A percentile compares a stretch with the other conserved stretches of the same genome.
phyloP scores from a whole-genome alignment of 371 early-diverging fungal genomes.

The Mucor circinelloides region DNA sequence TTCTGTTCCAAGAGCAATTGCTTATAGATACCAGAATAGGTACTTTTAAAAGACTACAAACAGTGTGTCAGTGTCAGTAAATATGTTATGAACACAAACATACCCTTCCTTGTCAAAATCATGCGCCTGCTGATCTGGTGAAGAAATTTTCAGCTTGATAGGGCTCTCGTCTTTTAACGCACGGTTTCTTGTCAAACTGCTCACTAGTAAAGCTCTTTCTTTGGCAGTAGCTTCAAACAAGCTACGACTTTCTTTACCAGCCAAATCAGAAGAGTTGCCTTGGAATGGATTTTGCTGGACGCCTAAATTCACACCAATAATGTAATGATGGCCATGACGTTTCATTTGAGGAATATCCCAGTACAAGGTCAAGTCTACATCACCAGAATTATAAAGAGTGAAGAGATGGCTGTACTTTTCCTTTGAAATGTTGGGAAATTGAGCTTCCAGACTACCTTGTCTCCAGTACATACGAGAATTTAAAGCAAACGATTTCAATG shows the following conservation, averaged over 20 bases:
- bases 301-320: slow-evolving; percentile 87
- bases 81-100: neutral
- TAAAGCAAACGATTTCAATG: slow-evolving; percentile 66
- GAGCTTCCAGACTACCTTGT: slow-evolving; percentile 53
- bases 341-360: slow-evolving; percentile 72
- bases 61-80: neutral
- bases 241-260: slow-evolving; percentile 37
- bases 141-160: slow-evolving; percentile 57
- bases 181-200: slow-evolving; percentile 60
- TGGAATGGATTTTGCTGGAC: slow-evolving; percentile 74
- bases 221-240: slow-evolving; percentile 71
- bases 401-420: slow-evolving; percentile 57
- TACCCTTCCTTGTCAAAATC: slow-evolving; percentile 58
- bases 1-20: slow-evolving; percentile 69
- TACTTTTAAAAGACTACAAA: slow-evolving; percentile 51
- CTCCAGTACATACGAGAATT: slow-evolving; percentile 80
- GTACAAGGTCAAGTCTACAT: slow-evolving; percentile 85
- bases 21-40: slow-evolving; percentile 51
- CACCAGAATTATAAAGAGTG: slow-evolving; percentile 79
- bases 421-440: slow-evolving; percentile 66
- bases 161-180: slow-evolving; percentile 71
- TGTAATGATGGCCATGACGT: slow-evolving; percentile 82
- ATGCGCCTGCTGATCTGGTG: slow-evolving; percentile 44
- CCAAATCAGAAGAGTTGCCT: slow-evolving; percentile 17
- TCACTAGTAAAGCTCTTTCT: slow-evolving; percentile 65